phyloP scores from a whole-genome alignment of 495 filamentous ascomycete species.

The Entonaema liquescens region DNA sequence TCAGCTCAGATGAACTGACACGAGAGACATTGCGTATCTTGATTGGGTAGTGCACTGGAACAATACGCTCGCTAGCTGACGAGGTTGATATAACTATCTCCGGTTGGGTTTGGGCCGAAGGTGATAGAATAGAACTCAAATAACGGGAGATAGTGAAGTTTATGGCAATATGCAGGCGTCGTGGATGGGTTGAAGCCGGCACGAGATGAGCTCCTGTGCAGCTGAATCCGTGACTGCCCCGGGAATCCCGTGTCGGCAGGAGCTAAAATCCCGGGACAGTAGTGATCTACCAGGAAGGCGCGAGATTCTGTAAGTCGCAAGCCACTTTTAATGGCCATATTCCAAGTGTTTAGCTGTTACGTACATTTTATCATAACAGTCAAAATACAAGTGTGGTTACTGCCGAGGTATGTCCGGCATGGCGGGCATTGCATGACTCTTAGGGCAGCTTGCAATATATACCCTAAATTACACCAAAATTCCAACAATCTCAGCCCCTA shows the following conservation, averaged over 20 bases:
- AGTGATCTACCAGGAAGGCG: background rate
- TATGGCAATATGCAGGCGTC: no score
- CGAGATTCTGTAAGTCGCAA: background rate
- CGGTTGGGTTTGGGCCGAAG: no score
- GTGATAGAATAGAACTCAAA: no score
- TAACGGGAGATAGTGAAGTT: no score
- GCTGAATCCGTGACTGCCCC: background rate
- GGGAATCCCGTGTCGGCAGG: background rate
- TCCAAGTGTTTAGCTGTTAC: background rate
- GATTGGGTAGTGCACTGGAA: constrained; percentile 19
- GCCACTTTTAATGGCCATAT: background rate
- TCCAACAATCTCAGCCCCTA: background rate
- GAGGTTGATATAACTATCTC: no score
- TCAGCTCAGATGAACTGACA: constrained; percentile 11
- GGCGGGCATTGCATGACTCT: no score
- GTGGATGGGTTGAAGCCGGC: no score
- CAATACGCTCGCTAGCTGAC: constrained; percentile 37
- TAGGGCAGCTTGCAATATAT: no score
- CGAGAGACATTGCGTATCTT: constrained; percentile 15
- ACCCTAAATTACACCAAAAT: background rate
- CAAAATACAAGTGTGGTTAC: no score
- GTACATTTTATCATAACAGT: no score
- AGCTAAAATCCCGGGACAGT: background rate
- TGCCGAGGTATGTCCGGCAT: no score
- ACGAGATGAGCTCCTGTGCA: constrained; percentile 9